Conservation (phyloP, 257 asterid species). For the Ligustrum vulgare region DNA sequence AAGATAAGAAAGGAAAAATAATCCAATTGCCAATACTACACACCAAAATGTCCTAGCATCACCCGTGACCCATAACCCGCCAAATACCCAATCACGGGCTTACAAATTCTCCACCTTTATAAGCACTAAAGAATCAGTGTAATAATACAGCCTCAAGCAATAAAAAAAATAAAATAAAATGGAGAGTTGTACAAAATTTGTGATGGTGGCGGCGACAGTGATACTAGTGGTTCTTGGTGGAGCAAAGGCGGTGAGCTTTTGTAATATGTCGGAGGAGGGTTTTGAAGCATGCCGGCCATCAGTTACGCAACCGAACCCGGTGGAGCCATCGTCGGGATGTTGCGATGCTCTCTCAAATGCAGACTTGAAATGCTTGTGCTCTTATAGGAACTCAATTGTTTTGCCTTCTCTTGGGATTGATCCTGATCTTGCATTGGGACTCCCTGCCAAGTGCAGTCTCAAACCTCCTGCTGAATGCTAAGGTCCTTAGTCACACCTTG, state of each 20-base stretch:
- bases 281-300: constrained; percentile 57
- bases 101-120: constrained; percentile 2
- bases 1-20: background rate
- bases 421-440: constrained; percentile 68
- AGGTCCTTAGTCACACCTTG: background rate
- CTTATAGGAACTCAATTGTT: constrained; percentile 49
- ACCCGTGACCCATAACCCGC: constrained; percentile 44
- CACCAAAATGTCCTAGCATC: constrained; percentile 15
- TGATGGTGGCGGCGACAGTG: constrained; percentile 22
- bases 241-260: constrained; percentile 32
- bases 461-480: constrained; percentile 47
- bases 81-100: constrained; percentile 42
- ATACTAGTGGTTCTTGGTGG: constrained; percentile 24
- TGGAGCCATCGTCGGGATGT: constrained; percentile 51
- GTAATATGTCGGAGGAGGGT: constrained; percentile 62
- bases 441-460: constrained; percentile 65
- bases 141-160: background rate
- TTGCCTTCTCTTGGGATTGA: constrained; percentile 76
- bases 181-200: constrained; percentile 22
- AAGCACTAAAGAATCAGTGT: background rate
- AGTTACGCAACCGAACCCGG: constrained; percentile 53
- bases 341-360: constrained; percentile 58
- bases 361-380: constrained; percentile 61
- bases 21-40: background rate
- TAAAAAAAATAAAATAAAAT: background rate